Base-by-base conservation (phyloP, 495 filamentous ascomycete species). In the Entonaema liquescens region DNA sequence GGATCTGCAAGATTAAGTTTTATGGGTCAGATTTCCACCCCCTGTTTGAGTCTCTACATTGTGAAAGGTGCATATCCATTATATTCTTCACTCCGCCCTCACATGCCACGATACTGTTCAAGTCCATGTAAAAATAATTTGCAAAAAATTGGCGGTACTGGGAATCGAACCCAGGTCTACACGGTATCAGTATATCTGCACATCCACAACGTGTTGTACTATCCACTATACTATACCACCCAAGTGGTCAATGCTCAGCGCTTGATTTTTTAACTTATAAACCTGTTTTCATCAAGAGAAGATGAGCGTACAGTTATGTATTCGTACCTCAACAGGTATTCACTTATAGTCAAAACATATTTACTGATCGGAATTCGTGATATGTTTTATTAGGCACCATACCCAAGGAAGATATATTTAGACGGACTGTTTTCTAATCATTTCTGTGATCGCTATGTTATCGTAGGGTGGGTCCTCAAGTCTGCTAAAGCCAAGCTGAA, bases 141-240 rank as follows among this genome's bases (percentile, higher is more conserved):
- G 12, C 35, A 53, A 59, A 53, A 29, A 55, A 54, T 36, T 70
- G 67, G 67, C 67, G 67, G 67, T 65, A 54, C 67, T 70, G 67
- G 67, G 67, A 64, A 70, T 70, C 67, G 67, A 70, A 70, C 67
- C 67, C 67, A 70, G 67, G 57, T 70, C 49, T 70, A 70, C 61
- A 70, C 67, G 67, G 67, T 65, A 70, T 54, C 44, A 60, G 60
- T 61, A 56, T 61, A 38, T 19, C 2, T 47, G 42, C 42, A 47
- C 8, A 56, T 62, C 67, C 67, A 70, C 67, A 70, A 70, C 67
- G 67, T 70, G 61, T 70, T 70, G 67, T 70, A 65, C 67, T 70
- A 65, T 61, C 67, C 67, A 70, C 57, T 70, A 70, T 65, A 70
- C 67, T 60, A 70, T 55, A 65, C 67, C 71, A 73, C 66, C 65